phyloP scores from a whole-genome alignment of 2,329 filamentous ascomycete genomes.

The Curvularia spicifera region DNA sequence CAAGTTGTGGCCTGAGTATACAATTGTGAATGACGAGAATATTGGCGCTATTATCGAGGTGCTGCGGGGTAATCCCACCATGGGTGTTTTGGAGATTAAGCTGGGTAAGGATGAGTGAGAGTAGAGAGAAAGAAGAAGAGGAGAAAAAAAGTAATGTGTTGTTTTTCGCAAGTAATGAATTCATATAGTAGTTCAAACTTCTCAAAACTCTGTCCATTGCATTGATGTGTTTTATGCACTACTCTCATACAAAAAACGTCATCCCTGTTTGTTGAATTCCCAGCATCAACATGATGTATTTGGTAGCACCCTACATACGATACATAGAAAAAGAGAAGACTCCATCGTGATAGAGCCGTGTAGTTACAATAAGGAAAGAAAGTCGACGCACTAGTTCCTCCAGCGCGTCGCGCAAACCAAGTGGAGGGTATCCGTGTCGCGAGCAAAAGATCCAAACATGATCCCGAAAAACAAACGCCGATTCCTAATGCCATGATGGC shows the following conservation, averaged over 20 bases:
- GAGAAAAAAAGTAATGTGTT: not conserved
- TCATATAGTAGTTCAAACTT: not conserved
- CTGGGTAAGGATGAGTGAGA: constrained; percentile 35
- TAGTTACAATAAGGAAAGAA: constrained; percentile 1
- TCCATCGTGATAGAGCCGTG: not conserved
- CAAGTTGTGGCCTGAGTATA: constrained; percentile 46
- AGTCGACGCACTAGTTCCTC: not conserved
- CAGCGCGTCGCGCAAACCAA: constrained; percentile 18
- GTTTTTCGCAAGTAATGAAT: not conserved
- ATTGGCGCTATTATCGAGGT: constrained; percentile 37
- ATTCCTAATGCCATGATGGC: constrained; percentile 6
- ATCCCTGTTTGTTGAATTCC: not conserved
- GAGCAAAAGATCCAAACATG: constrained; percentile 11
- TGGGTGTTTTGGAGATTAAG: constrained; percentile 45
- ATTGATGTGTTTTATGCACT: not conserved
- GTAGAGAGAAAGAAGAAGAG: not conserved
- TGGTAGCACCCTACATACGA: constrained; percentile 2
- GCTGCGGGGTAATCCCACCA: constrained; percentile 32
- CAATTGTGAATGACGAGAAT: constrained; percentile 43
- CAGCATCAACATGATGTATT: constrained; percentile 2
- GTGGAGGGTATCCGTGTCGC: constrained; percentile 44
- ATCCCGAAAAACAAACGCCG: constrained; percentile 26
- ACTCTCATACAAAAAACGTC: not conserved
- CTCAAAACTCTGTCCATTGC: not conserved
- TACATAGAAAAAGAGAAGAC: constrained; percentile 3